These are phyloP conservation scores for Yamadazyma tumulicola DNA, from an alignment of 805 yeast species.

Conservation along the genomic window DNA sequence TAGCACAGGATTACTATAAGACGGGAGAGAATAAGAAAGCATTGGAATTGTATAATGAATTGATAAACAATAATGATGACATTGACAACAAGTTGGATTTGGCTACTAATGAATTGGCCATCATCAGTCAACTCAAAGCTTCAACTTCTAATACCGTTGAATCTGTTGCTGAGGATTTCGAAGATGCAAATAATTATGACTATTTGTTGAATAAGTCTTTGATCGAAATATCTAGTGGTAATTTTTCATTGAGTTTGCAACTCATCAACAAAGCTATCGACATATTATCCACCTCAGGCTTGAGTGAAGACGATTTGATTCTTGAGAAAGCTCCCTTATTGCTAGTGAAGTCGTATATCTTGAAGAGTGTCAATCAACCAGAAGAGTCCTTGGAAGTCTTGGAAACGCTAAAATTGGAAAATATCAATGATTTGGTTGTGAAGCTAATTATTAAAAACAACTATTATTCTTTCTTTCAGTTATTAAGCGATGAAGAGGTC, in stretches of 20 bases:
- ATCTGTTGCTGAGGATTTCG: constrained; percentile 1
- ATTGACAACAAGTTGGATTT: constrained; percentile 50
- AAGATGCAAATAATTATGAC: constrained; percentile 41
- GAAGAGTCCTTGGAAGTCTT: constrained; percentile 31
- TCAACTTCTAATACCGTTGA: constrained; percentile 4
- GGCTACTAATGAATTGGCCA: constrained; percentile 64
- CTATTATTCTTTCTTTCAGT: constrained; percentile 26
- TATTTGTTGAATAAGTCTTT: constrained; percentile 57
- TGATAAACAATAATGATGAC: constrained; percentile 26
- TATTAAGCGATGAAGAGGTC: constrained; percentile 1
- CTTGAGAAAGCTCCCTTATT: constrained; percentile 60
- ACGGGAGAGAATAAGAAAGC: constrained; percentile 43
- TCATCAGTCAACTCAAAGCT: constrained; percentile 47
- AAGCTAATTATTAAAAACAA: constrained; percentile 46
- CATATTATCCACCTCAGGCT: constrained; percentile 34
- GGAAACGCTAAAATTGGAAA: constrained; percentile 24
- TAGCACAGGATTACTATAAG: constrained; percentile 54
- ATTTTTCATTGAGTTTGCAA: constrained; percentile 37
- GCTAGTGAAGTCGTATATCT: constrained; percentile 56
- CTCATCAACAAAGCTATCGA: constrained; percentile 45
- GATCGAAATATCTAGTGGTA: constrained; percentile 40
- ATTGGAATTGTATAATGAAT: constrained; percentile 41
- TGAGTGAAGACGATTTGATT: constrained; percentile 46
- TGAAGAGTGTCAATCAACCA: constrained; percentile 32
- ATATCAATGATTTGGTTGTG: constrained; percentile 35